Evolutionary conservation across 2,329 filamentous ascomycete species (phyloP).

Genomic region (Pseudogymnoascus sp.): DNA sequence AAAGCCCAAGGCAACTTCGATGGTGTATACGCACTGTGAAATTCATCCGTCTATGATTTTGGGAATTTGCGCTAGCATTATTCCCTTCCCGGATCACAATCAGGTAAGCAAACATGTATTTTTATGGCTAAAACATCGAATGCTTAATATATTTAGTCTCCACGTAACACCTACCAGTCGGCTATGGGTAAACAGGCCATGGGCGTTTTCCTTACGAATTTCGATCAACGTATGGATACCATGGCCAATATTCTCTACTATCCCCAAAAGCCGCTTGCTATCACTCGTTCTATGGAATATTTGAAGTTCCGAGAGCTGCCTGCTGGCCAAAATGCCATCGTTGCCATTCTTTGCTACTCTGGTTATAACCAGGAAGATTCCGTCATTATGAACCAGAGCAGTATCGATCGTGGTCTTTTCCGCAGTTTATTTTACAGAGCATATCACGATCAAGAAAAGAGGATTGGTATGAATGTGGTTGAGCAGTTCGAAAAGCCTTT

Average conservation of each 20-base stretch:
- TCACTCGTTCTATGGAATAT: conserved; percentile 97
- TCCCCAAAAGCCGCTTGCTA: conserved; percentile 93
- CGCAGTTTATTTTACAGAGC: conserved; percentile 95
- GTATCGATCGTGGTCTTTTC: conserved; percentile 95
- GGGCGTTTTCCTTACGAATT: conserved; percentile 98
- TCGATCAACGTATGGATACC: conserved; percentile 94
- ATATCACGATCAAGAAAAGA: conserved; percentile 95
- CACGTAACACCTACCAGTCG: conserved; percentile 97
- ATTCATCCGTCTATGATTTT: conserved; percentile 99
- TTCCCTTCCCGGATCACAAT: conserved; percentile 99
- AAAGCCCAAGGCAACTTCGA: conserved; percentile 9
- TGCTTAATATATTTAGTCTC: conserved; percentile 56
- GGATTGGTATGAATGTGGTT: conserved; percentile 84
- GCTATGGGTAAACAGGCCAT: conserved; percentile 99
- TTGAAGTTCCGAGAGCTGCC: conserved; percentile 96
- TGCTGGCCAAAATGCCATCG: conserved; percentile 95
- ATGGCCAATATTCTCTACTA: conserved; percentile 99
- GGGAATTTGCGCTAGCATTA: conserved; percentile 97
- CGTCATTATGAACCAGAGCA: conserved; percentile 99
- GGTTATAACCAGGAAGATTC: conserved; percentile 99
- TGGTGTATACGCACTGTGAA: conserved; percentile 73
- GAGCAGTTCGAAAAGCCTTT: conserved; percentile 95
- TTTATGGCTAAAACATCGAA: conserved; percentile 3
- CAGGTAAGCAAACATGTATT: conserved; percentile 46
- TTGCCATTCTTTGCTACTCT: conserved; percentile 94